Base-by-base conservation (phyloP, 2,329 filamentous ascomycete species). In the Pseudopithomyces maydicus region DNA sequence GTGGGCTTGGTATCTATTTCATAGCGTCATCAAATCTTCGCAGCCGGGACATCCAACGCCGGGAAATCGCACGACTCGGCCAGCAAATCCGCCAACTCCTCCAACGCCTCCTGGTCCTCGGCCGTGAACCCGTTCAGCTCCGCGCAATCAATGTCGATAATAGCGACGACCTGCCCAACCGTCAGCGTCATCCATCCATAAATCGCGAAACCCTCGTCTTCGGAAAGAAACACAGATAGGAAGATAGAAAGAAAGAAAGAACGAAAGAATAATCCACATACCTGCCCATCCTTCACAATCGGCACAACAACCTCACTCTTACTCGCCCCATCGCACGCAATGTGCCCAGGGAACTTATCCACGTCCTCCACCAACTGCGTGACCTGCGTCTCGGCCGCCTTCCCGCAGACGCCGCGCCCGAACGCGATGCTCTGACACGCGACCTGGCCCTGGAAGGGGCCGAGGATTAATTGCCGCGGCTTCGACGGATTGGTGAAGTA, bases 231-330 rank as follows among this genome's bases (percentile, higher is more conserved):
- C 6, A 15, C 14, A 10, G 6, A 11, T 15, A 7, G 32, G 7
- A 7, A 5, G 6, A 38, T 38, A n/a, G 26, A 29, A 8, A 29
- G 26, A 11, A 14, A 8, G 20, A 12, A 33, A 23, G 6, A 14
- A 67, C n/a, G n/a, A n/a, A n/a, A n/a, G n/a, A n/a, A n/a, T n/a
- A n/a, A n/a, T n/a, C n/a, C n/a, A n/a, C 74, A 64, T 61, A 82
- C 81, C 76, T 80, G 80, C 20, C 73, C 80, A n/a, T 66, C 66
- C 57, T 79, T 69, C 10, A 89, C 62, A 59, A 94, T 84, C 1
- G 91, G 91, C 47, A 94, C 90, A 17, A 95, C 91, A 71, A 95
- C 88, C 79, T 95, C 91, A 71, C 90, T 93, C 77, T 81, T 85
- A 67, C 86, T 91, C 55, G 86, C 88, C 3, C 85, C 84, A 74